These are phyloP conservation scores for Grifola frondosa DNA, from an alignment of 1,284 basidiomycete species.

Conservation along the genomic window DNA sequence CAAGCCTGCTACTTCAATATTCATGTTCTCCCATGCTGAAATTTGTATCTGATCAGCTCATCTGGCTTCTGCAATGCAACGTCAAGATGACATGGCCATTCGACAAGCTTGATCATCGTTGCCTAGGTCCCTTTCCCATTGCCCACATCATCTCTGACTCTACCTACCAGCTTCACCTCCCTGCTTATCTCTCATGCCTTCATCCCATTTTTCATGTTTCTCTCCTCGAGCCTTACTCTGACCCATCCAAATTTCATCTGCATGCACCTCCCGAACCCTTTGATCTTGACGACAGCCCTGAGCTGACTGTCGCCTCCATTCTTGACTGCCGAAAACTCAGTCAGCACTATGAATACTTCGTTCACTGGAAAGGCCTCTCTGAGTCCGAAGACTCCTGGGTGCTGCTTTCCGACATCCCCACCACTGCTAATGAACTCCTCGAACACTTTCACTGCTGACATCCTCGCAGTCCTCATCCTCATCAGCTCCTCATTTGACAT, in stretches of 20 bases:
- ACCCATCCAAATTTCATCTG: conserved; percentile 25
- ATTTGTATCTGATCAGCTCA: conserved; percentile 33
- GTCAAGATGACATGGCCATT: conserved; percentile 39
- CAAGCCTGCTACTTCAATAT: conserved; percentile 26
- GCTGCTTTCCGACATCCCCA: conserved; percentile 34
- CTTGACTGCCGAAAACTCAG: conserved; percentile 31
- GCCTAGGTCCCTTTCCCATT: conserved; percentile 40
- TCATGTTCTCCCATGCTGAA: conserved; percentile 23
- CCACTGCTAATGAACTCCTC: too few species aligned
- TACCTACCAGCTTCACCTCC: conserved; percentile 33
- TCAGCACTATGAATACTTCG: conserved; percentile 33
- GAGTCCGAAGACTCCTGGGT: conserved; percentile 31
- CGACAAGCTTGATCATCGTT: conserved; percentile 38
- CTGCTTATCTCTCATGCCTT: conserved; percentile 31
- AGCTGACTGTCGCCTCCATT: too few species aligned
- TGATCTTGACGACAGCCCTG: conserved; percentile 17
- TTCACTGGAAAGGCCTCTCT: conserved; percentile 23
- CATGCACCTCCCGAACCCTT: conserved; percentile 24
- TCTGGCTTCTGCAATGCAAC: conserved; percentile 35
- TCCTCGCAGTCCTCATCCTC: conserved; percentile 25
- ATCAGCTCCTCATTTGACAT: conserved; percentile 28
- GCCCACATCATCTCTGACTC: conserved; percentile 20
- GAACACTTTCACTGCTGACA: too few species aligned
- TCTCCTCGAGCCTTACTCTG: conserved; percentile 36
- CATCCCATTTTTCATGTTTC: conserved; percentile 45